Evolutionary conservation across 139 green algal species (phyloP), one percentile per base, ranked within the genome.

Genomic region (Picocystis salinarum): DNA sequence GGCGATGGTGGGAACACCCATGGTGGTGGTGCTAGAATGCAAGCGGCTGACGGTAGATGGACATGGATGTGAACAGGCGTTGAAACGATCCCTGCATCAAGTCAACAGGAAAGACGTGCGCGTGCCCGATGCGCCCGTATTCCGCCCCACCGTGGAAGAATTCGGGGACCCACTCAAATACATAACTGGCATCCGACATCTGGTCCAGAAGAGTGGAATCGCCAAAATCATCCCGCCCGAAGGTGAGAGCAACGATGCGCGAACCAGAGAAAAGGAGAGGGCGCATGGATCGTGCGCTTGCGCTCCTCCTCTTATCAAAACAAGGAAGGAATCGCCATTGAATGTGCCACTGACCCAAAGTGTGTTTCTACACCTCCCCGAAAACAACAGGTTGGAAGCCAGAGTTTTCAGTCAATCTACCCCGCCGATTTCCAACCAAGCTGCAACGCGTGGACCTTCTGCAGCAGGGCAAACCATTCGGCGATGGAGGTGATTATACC

Each of bases 131-230:
- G 79, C 75, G 4, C 82, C 70, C 1, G 42, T 66, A 4, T 91
- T 76, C 49, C 23, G 39, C n/a, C 82, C 82, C 4, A 75, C 66
- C 1, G 39, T 36, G 4, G 56, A 75, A 31, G 57, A 92, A 37
- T 92, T 74, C 50, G 20, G 49, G 10, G 41, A 48, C 17, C 41
- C 41, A 6, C 18, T 48, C 7, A 6, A 26, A 40, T 48, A 48
- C 41, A 48, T 48, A 10, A 22, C 41, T n/a, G 34, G 23, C 25
- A 48, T 48, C 23, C 19, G 25, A 6, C 19, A 17, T 24, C 9
- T 40, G 41, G 41, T n/a, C 11, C 17, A 48, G 19, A 15, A 33
- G 7, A 40, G 19, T 45, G 41, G 41, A 15, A 48, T 48, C 41
- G 20, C 15, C 41, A 48, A 48, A 36, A 48, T 48, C 7, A 12